Conservation (phyloP, 345 rosid genomes). For the Limnanthes douglasii region DNA sequence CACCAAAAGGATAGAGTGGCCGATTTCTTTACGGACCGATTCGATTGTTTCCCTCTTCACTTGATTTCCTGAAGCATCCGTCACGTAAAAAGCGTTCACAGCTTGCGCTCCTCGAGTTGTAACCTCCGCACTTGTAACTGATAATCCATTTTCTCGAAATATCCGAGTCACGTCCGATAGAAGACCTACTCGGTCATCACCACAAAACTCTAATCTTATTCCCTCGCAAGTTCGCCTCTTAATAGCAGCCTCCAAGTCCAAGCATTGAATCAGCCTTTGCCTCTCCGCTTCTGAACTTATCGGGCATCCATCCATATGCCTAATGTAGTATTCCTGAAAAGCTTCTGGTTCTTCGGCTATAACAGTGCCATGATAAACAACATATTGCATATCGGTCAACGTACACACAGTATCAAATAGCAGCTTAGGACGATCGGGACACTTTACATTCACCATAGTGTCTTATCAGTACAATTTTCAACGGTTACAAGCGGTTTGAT, state of each 20-base stretch:
- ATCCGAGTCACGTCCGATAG: conserved; percentile 88
- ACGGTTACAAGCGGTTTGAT: conserved; percentile 39
- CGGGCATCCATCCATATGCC: conserved; percentile 68
- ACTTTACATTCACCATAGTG: conserved; percentile 54
- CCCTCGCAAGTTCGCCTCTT: conserved; percentile 76
- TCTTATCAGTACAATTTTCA: conserved; percentile 46
- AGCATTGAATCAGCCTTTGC: conserved; percentile 56
- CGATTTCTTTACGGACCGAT: conserved; percentile 69
- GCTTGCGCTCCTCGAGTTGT: conserved; percentile 70
- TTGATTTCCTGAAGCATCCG: conserved; percentile 57
- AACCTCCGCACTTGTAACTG: conserved; percentile 86
- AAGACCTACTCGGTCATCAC: conserved; percentile 75
- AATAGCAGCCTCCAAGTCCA: conserved; percentile 68
- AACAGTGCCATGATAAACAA: conserved; percentile 56
- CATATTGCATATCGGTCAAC: conserved; percentile 70
- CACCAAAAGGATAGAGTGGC: conserved; percentile 45
- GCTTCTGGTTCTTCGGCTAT: conserved; percentile 74
- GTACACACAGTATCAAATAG: conserved; percentile 73
- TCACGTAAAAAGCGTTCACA: conserved; percentile 60
- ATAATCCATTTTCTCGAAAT: conserved; percentile 79
- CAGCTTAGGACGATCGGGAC: conserved; percentile 62
- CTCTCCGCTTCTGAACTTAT: conserved; percentile 68
- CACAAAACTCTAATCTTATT: conserved; percentile 57
- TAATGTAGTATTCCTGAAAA: conserved; percentile 65
- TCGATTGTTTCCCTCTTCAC: conserved; percentile 65